phyloP scores from a whole-genome alignment of 2,329 filamentous ascomycete genomes.

The Claviceps sp. region DNA sequence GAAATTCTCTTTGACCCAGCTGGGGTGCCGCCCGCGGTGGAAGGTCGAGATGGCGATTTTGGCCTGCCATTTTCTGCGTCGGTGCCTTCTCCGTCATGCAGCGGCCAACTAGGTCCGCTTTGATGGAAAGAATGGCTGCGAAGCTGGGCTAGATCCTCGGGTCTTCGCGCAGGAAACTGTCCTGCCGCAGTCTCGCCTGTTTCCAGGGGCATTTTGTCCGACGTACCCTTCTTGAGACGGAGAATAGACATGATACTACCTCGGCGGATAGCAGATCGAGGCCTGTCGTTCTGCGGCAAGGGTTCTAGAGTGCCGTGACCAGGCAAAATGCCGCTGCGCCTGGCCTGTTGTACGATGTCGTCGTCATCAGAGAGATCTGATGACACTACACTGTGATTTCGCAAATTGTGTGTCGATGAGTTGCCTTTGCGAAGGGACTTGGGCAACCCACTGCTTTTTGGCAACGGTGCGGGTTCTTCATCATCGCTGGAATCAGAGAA shows the following conservation, averaged over 20 bases:
- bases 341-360: slow-evolving; percentile 25
- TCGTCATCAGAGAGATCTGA: slow-evolving; percentile 49
- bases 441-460: slow-evolving; percentile 20
- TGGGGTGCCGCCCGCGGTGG: slow-evolving; percentile 19
- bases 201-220: slow-evolving; percentile 41
- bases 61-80: slow-evolving; percentile 14
- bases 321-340: slow-evolving; percentile 14
- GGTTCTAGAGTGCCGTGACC: slow-evolving; percentile 24
- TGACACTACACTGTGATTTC: slow-evolving; percentile 22
- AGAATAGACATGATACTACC: slow-evolving; percentile 45
- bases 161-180: slow-evolving; percentile 46
- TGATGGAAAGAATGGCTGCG: slow-evolving; percentile 22
- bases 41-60: slow-evolving; percentile 18
- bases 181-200: slow-evolving; percentile 43
- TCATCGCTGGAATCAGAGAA: slow-evolving; percentile 31
- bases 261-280: slow-evolving; percentile 16
- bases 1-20: slow-evolving; percentile 12
- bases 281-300: slow-evolving; percentile 8
- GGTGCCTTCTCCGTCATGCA: slow-evolving; percentile 18
- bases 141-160: slow-evolving; percentile 36
- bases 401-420: slow-evolving; percentile 2
- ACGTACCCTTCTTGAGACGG: slow-evolving; percentile 44
- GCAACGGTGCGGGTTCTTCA: slow-evolving; percentile 7
- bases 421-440: slow-evolving; percentile 17
- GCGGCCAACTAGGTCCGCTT: slow-evolving; percentile 20